Evolutionary conservation across 1,139 yeast genomes (phyloP).

Genomic region (Hanseniaspora uvarum): DNA sequence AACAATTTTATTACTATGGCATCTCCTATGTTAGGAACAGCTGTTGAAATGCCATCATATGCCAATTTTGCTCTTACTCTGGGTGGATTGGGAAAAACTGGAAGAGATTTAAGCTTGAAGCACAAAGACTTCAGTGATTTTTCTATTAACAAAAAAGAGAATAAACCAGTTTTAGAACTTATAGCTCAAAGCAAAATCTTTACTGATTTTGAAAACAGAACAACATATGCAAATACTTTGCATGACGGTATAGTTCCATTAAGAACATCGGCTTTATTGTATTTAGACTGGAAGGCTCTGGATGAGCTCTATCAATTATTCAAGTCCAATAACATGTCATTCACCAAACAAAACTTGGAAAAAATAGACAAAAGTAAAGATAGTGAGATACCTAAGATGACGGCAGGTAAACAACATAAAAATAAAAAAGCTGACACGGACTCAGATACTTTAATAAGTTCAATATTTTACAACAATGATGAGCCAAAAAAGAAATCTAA

Average conservation of each 20-base stretch:
- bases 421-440: not conserved
- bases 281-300: constrained; percentile 50
- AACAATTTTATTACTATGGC: constrained; percentile 50
- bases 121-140: constrained; percentile 24
- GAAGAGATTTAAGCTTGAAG: constrained; percentile 48
- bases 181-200: constrained; percentile 46
- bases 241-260: constrained; percentile 57
- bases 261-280: constrained; percentile 47
- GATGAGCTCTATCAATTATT: constrained; percentile 41
- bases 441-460: not conserved
- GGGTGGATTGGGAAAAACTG: constrained; percentile 55
- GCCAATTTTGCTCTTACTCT: constrained; percentile 50
- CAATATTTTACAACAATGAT: constrained; percentile 1
- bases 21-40: constrained; percentile 53
- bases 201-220: constrained; percentile 41
- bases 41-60: constrained; percentile 49
- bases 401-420: not conserved
- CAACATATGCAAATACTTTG: constrained; percentile 47
- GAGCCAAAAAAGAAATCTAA: not conserved
- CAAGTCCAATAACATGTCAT: constrained; percentile 26
- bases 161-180: constrained; percentile 43
- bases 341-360: constrained; percentile 21
- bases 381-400: constrained; percentile 4
- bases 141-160: constrained; percentile 20
- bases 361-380: constrained; percentile 18